Evolutionary conservation across 176 grass and related monocot genomes (phyloP).

Genomic region (Chrysopogon serrulatus): DNA sequence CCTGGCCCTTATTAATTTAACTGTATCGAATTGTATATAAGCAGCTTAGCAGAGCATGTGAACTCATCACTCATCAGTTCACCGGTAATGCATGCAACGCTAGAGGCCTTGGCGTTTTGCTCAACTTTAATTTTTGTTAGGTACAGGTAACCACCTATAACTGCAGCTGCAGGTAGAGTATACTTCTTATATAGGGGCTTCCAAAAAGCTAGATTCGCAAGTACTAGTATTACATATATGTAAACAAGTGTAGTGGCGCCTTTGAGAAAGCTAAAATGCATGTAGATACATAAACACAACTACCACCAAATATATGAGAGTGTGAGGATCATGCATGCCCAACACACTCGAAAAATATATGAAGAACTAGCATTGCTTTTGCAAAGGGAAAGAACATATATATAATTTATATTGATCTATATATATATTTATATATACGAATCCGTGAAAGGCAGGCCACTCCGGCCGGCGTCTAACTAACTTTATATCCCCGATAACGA

Average conservation of each 20-base stretch:
- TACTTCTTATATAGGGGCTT: neutral
- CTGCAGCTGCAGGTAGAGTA: neutral
- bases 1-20: neutral
- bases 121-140: neutral
- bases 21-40: neutral
- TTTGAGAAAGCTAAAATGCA: neutral
- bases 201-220: neutral
- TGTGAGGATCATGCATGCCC: constrained; percentile 1
- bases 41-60: neutral
- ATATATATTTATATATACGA: neutral
- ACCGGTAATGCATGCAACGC: neutral
- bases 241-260: neutral
- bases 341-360: neutral
- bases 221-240: no score
- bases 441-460: neutral
- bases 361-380: neutral
- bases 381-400: neutral
- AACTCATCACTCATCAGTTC: neutral
- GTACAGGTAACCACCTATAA: neutral
- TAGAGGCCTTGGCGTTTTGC: neutral
- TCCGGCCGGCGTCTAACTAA: neutral
- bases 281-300: no score
- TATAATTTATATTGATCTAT: neutral
- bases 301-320: no score
- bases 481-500: neutral